These are phyloP conservation scores for Hortiboletus flavorubellus DNA, from an alignment of 768 basidiomycete genomes.

Conservation along the genomic window DNA sequence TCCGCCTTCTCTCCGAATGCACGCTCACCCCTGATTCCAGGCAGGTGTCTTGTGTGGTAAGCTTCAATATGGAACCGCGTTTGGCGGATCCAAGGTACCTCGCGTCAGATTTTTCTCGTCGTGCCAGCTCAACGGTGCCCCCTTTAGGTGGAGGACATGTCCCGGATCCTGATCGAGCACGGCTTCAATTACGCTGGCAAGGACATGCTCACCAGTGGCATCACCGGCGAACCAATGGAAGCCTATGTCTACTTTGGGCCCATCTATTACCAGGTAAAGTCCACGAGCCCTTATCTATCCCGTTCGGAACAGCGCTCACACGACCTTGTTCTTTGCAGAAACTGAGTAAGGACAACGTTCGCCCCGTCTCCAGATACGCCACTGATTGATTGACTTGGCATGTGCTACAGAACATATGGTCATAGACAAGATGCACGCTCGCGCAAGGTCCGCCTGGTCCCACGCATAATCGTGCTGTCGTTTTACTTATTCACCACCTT, in stretches of 20 bases:
- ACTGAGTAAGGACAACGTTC: slow-evolving; percentile 65
- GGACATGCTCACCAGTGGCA: slow-evolving; percentile 97
- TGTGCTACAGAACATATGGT: slow-evolving; percentile 85
- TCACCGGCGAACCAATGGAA: slow-evolving; percentile 95
- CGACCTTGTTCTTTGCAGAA: slow-evolving; percentile 49
- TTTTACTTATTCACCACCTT: slow-evolving; percentile 4
- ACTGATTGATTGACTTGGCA: slow-evolving; percentile 14
- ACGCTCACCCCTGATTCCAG: slow-evolving; percentile 35
- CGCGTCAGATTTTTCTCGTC: not conserved
- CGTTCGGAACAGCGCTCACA: slow-evolving; percentile 3
- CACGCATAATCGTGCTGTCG: slow-evolving; percentile 7
- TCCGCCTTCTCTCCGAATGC: not conserved
- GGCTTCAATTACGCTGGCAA: slow-evolving; percentile 99
- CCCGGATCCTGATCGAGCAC: slow-evolving; percentile 87
- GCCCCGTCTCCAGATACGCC: not conserved
- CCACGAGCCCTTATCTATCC: slow-evolving; percentile 4
- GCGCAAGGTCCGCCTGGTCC: slow-evolving; percentile 65
- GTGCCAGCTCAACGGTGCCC: slow-evolving; percentile 7
- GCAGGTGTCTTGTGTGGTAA: slow-evolving; percentile 90
- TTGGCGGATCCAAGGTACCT: slow-evolving; percentile 91
- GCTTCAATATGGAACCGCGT: slow-evolving; percentile 92
- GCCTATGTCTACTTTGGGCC: slow-evolving; percentile 99
- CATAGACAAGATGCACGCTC: slow-evolving; percentile 99
- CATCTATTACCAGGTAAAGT: slow-evolving; percentile 88
- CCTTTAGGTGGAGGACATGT: slow-evolving; percentile 93